Evolutionary conservation across 2,329 filamentous ascomycete species (phyloP).

Genomic region (Botrytis elliptica): DNA sequence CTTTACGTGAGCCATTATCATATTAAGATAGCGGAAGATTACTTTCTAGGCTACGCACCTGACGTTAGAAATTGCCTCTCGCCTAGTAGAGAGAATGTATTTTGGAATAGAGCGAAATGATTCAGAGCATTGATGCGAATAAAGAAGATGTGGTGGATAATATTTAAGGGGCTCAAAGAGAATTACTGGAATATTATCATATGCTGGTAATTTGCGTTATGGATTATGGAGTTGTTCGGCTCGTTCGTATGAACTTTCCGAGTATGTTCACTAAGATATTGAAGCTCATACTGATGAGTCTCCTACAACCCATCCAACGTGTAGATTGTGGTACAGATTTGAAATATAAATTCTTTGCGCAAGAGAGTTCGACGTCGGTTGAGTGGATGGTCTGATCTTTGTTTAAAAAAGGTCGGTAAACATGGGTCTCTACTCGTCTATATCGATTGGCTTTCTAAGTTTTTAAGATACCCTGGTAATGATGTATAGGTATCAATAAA

Average conservation of each 20-base stretch:
- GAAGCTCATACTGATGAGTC: not conserved
- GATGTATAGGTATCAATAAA: too few species aligned
- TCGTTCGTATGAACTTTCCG: rapidly evolving
- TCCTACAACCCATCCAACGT: not conserved
- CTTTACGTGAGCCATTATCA: not conserved
- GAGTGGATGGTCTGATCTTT: too few species aligned
- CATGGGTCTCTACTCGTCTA: not conserved
- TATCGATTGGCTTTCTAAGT: not conserved
- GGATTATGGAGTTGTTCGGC: too few species aligned
- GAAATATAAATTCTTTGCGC: not conserved
- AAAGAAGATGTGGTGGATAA: too few species aligned
- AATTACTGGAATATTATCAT: too few species aligned
- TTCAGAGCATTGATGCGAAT: too few species aligned
- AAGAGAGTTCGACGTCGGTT: not conserved
- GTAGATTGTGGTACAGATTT: not conserved
- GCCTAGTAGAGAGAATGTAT: too few species aligned
- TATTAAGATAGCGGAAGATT: not conserved
- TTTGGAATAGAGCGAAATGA: too few species aligned
- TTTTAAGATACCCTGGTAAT: too few species aligned
- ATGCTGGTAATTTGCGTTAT: not conserved
- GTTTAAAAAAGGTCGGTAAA: too few species aligned
- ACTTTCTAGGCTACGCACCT: not conserved
- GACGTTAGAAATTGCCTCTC: not conserved
- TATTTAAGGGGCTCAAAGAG: too few species aligned
- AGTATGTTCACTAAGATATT: not conserved